phyloP scores from a whole-genome alignment of 352 stramenopile genomes.

The Phytopythium delawarense region DNA sequence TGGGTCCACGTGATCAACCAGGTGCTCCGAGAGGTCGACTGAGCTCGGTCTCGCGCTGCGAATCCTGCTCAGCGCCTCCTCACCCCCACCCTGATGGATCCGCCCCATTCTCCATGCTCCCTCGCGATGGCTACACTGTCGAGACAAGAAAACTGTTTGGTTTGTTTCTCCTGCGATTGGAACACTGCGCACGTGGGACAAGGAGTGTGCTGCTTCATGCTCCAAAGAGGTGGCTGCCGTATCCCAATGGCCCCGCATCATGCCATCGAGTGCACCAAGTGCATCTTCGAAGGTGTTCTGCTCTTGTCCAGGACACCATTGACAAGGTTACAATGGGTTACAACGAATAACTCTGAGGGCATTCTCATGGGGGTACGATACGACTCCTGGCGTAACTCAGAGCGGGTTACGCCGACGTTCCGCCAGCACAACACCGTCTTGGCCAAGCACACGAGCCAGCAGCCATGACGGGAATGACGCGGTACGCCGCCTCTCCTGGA shows the following conservation, averaged over 20 bases:
- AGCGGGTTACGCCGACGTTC: not conserved
- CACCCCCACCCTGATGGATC: not conserved
- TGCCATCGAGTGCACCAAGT: too few species aligned
- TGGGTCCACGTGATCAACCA: conserved; percentile 56
- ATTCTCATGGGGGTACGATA: too few species aligned
- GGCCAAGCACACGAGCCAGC: not conserved
- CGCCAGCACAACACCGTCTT: not conserved
- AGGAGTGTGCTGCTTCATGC: too few species aligned
- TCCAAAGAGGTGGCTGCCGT: not conserved
- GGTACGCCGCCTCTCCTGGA: conserved; percentile 19
- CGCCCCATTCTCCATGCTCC: too few species aligned
- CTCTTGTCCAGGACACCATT: too few species aligned
- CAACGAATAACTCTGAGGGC: too few species aligned
- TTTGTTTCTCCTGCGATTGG: not conserved
- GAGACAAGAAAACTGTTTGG: not conserved
- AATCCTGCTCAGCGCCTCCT: not conserved
- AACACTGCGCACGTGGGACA: not conserved
- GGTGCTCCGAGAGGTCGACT: conserved; percentile 14
- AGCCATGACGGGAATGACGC: conserved; percentile 73
- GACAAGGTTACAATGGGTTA: too few species aligned
- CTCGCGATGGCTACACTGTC: not conserved
- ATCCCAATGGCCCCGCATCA: too few species aligned
- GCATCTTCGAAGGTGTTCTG: too few species aligned
- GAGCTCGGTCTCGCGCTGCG: not conserved
- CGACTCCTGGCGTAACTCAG: too few species aligned